These are phyloP conservation scores for Podospora anserina DNA, from an alignment of 495 filamentous ascomycete genomes.

Conservation along the genomic window DNA sequence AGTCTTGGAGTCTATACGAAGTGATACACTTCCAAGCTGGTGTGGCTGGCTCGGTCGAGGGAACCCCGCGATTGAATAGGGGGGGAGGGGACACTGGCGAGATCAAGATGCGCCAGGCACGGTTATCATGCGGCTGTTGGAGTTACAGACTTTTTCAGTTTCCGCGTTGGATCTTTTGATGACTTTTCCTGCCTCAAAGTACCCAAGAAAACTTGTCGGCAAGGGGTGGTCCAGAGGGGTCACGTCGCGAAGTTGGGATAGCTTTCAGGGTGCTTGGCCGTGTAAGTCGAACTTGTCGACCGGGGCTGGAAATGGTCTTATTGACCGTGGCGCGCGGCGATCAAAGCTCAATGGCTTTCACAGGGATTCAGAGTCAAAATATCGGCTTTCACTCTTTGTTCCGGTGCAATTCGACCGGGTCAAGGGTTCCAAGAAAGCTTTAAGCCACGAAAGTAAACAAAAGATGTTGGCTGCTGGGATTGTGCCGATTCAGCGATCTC, in stretches of 20 bases:
- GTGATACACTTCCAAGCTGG: neutral
- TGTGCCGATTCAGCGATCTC: constrained; percentile 5
- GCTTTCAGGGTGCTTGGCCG: neutral
- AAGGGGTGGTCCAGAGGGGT: neutral
- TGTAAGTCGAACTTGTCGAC: neutral
- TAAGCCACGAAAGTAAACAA: neutral
- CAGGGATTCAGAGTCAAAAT: neutral
- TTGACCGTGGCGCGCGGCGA: neutral
- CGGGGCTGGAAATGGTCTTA: neutral
- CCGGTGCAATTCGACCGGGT: neutral
- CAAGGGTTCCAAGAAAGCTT: neutral
- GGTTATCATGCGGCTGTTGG: neutral
- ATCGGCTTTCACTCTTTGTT: neutral
- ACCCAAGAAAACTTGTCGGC: neutral
- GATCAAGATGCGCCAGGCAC: neutral
- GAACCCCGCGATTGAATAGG: neutral
- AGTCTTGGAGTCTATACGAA: neutral
- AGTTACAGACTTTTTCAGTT: neutral
- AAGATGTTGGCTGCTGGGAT: neutral
- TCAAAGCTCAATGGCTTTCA: neutral
- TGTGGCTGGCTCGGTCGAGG: neutral
- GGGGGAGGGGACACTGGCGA: neutral
- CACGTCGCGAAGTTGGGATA: neutral
- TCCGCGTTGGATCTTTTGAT: neutral
- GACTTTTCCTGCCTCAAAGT: neutral